Percentiles rank a stretch among this genome's conserved stretches.
Conservation (phyloP, 2,329 filamentous ascomycete genomes). For the Scorias spongiosa region DNA sequence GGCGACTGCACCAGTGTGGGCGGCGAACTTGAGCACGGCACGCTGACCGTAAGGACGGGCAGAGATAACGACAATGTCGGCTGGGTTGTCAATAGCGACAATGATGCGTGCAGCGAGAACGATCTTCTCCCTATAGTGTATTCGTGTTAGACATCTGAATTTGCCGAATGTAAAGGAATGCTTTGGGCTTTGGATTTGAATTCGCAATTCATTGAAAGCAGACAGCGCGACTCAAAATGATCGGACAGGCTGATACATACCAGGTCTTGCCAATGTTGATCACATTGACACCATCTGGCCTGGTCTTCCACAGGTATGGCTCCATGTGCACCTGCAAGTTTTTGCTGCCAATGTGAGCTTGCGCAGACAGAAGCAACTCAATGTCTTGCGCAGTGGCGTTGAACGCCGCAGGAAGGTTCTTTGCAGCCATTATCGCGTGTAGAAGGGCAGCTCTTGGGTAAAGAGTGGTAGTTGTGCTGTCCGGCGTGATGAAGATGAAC, state of each 20-base stretch:
- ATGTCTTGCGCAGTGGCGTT: slow-evolving; percentile 97
- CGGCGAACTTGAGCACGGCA: slow-evolving; percentile 98
- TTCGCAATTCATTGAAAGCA: too few relatives aligned
- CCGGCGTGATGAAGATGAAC: slow-evolving; percentile 2
- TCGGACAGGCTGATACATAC: slow-evolving; percentile 37
- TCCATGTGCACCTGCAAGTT: slow-evolving; percentile 99
- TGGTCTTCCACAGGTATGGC: slow-evolving; percentile 99
- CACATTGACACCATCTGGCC: slow-evolving; percentile 94
- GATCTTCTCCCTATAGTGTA: slow-evolving; percentile 78
- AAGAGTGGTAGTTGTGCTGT: slow-evolving; percentile 1
- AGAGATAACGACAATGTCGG: slow-evolving; percentile 98
- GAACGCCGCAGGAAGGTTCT: slow-evolving; percentile 87
- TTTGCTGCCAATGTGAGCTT: slow-evolving; percentile 95
- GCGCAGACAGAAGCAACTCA: slow-evolving; percentile 96
- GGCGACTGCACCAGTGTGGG: slow-evolving; percentile 93
- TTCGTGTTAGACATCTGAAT: neutral
- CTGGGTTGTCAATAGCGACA: slow-evolving; percentile 96
- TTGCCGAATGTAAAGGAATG: too few relatives aligned
- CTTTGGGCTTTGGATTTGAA: too few relatives aligned
- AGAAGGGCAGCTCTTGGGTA: neutral
- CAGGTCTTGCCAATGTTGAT: slow-evolving; percentile 99
- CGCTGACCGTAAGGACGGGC: slow-evolving; percentile 99
- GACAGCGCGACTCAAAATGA: too few relatives aligned
- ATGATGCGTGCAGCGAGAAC: slow-evolving; percentile 98
- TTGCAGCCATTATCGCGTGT: slow-evolving; percentile 71